Evolutionary conservation across 768 basidiomycete genomes (phyloP), one percentile per base, ranked within the genome.

Genomic region (Boletus sp.): DNA sequence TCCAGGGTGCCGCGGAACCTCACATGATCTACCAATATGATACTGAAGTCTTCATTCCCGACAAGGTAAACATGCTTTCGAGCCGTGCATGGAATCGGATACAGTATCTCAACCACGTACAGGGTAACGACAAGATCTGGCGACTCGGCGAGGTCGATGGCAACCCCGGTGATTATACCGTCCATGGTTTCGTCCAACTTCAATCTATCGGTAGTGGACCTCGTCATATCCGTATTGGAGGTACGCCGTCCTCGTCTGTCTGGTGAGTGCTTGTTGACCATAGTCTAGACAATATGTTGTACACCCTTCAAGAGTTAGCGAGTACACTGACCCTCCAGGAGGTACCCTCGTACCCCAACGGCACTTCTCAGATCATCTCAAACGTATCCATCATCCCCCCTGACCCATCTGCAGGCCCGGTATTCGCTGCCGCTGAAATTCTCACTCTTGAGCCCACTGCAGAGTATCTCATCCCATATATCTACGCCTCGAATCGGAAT

Each of bases 401-500:
- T 0, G 69, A 76, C 69, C 64, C 70, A 70, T 73, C 77, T 29
- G 47, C 76, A 60, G 56, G 70, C 59, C 61, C 78, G 35, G 53
- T 64, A 58, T 85, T 79, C 64, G 66, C 80, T 9, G 86, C 80
- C 1, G 86, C 76, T 9, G 87, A 89, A 62, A 81, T 89, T 61
- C 78, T 88, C 45, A 80, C 87, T 57, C 82, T 86, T 0, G 58
- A 75, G 14, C 74, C 78, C 1, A 78, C 78, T 1, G 28, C 54
- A 4, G 63, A 65, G 20, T 89, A 83, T 75, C 79, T 77, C 0
- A 73, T 61, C 4, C 76, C 80, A 0, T 84, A 81, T 61, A 80
- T 89, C 61, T 90, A 89, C 71, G 79, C 77, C n/a, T 87, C 87
- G 5, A 89, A 89, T 72, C 79, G 87, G 40, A 87, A 89, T 69